phyloP scores from a whole-genome alignment of 2,329 filamentous ascomycete genomes.

The Fusarium staphyleae region DNA sequence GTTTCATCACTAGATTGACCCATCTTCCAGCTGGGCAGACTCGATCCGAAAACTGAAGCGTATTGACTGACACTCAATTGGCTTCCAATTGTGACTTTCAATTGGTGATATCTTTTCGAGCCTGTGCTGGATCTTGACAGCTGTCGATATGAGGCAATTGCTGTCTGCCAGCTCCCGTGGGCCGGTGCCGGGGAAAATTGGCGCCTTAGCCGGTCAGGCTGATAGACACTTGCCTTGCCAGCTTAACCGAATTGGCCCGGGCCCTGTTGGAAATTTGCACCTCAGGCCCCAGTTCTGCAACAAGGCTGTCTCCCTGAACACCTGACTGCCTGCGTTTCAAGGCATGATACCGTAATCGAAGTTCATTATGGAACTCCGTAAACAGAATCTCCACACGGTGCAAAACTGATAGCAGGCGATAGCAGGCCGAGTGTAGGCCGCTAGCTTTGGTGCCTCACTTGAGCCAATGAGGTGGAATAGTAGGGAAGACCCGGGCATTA shows the following conservation, averaged over 20 bases:
- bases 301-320: slow-evolving; percentile 24
- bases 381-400: slow-evolving; percentile 44
- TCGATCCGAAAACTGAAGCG: not conserved
- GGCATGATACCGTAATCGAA: slow-evolving; percentile 35
- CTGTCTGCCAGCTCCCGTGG: slow-evolving; percentile 40
- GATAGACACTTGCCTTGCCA: slow-evolving; percentile 34
- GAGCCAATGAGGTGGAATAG: slow-evolving; percentile 33
- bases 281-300: slow-evolving; percentile 7
- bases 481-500: slow-evolving; percentile 17
- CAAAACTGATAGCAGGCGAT: slow-evolving; percentile 39
- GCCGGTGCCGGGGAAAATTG: slow-evolving; percentile 41
- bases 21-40: slow-evolving; percentile 13
- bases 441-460: slow-evolving; percentile 24
- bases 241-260: slow-evolving; percentile 42
- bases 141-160: slow-evolving; percentile 41
- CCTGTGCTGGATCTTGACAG: slow-evolving; percentile 17
- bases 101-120: slow-evolving; percentile 27
- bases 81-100: slow-evolving; percentile 3
- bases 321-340: slow-evolving; percentile 40
- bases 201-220: slow-evolving; percentile 37
- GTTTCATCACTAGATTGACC: slow-evolving; percentile 23
- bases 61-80: slow-evolving; percentile 34
- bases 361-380: slow-evolving; percentile 12
- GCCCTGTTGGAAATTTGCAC: slow-evolving; percentile 13
- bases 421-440: slow-evolving; percentile 31